A percentile compares a stretch with the other conserved stretches of the same genome.
Conservation (phyloP, 2,329 filamentous ascomycete species). For the Sporothrix inflata region DNA sequence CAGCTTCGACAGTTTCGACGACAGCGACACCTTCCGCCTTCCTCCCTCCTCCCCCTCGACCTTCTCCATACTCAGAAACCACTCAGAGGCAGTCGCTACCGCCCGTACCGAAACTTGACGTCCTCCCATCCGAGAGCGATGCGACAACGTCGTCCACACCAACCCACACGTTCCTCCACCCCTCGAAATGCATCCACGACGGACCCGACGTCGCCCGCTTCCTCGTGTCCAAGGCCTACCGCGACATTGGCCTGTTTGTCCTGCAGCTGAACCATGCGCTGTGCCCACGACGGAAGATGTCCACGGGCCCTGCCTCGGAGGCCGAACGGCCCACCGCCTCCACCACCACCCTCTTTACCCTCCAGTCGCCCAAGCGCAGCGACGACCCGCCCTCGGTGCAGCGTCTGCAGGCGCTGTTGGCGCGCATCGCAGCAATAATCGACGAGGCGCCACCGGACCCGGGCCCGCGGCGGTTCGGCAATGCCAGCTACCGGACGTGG, state of each 20-base stretch:
- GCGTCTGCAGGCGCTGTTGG: constrained; percentile 68
- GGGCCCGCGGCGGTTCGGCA: constrained; percentile 88
- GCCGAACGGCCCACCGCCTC: constrained; percentile 39
- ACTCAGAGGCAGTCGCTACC: not conserved
- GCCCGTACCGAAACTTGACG: constrained; percentile 46
- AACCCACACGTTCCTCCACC: constrained; percentile 63
- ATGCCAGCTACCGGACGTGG: constrained; percentile 88
- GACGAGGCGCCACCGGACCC: constrained; percentile 80
- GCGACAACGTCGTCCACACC: constrained; percentile 30
- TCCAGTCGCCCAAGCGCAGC: constrained; percentile 43
- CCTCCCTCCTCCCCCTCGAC: constrained; percentile 9
- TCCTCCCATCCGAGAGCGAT: constrained; percentile 47
- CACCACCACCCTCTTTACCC: constrained; percentile 51
- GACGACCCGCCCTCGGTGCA: constrained; percentile 60
- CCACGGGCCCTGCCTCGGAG: not conserved
- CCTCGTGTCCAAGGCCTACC: constrained; percentile 78
- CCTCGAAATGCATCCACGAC: constrained; percentile 82
- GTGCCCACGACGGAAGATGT: constrained; percentile 65
- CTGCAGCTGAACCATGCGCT: constrained; percentile 88
- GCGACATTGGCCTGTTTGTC: constrained; percentile 83
- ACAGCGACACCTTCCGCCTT: not conserved
- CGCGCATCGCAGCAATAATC: constrained; percentile 67
- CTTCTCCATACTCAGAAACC: not conserved
- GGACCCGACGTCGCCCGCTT: constrained; percentile 80
- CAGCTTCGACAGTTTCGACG: not conserved